Percentiles rank a stretch among this genome's conserved stretches.
Conservation (phyloP, 1,139 yeast species). For the Casaregolazyma lundiana region DNA sequence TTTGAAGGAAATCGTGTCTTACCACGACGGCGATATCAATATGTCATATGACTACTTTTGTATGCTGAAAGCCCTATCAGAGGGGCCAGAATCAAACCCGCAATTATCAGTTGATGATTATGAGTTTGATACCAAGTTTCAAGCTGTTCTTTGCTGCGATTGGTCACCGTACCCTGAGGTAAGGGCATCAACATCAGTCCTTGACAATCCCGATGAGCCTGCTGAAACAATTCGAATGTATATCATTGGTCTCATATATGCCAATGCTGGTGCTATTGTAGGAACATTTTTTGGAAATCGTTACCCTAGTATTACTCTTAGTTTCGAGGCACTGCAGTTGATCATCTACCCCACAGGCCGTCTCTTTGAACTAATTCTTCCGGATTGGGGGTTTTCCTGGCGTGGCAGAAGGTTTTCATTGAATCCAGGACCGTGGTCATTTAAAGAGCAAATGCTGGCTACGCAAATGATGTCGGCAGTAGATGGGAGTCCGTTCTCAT, state of each 20-base stretch:
- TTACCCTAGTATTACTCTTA: slow-evolving; percentile 45
- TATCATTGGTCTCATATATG: slow-evolving; percentile 34
- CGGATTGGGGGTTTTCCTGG: slow-evolving; percentile 43
- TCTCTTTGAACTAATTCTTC: slow-evolving; percentile 34
- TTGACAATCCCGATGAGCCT: slow-evolving; percentile 40
- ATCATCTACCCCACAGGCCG: slow-evolving; percentile 20
- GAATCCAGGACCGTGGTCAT: slow-evolving; percentile 62
- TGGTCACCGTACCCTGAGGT: slow-evolving; percentile 51
- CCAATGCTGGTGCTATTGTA: slow-evolving; percentile 44
- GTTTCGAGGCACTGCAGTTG: slow-evolving; percentile 44
- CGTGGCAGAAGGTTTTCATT: slow-evolving; percentile 39
- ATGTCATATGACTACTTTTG: slow-evolving; percentile 31
- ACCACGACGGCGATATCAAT: slow-evolving; percentile 47
- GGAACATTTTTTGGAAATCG: slow-evolving; percentile 51
- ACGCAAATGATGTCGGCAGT: slow-evolving; percentile 44
- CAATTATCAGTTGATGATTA: slow-evolving; percentile 23
- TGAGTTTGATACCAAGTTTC: slow-evolving; percentile 35
- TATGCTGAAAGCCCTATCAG: slow-evolving; percentile 27
- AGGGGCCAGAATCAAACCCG: slow-evolving; percentile 19
- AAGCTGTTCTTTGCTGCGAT: slow-evolving; percentile 40
- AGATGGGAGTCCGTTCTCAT: slow-evolving; percentile 41
- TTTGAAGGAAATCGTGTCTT: slow-evolving; percentile 36
- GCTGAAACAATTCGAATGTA: slow-evolving; percentile 47
- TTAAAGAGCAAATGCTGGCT: slow-evolving; percentile 64
- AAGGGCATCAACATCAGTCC: slow-evolving; percentile 43